Percentiles rank a stretch among this genome's conserved stretches.
Conservation (phyloP, 805 yeast genomes). For the Teunomyces tritomae region DNA sequence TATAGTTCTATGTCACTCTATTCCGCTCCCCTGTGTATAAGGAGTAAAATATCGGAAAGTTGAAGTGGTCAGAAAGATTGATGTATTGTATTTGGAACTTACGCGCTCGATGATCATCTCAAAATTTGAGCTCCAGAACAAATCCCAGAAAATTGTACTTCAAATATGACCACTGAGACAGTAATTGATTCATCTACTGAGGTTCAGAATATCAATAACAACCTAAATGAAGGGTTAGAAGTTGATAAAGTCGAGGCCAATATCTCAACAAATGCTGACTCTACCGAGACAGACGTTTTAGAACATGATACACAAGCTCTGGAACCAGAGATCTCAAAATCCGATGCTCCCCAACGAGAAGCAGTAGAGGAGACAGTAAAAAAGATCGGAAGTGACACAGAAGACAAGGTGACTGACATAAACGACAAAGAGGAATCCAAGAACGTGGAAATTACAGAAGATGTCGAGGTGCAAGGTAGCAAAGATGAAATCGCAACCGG, state of each 20-base stretch:
- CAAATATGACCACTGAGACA: background rate
- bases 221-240: background rate
- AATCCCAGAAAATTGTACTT: background rate
- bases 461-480: background rate
- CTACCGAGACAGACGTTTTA: too few species aligned
- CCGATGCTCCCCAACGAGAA: too few species aligned
- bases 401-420: background rate
- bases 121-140: background rate
- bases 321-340: too few species aligned
- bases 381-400: too few species aligned
- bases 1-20: too few species aligned
- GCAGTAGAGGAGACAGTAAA: too few species aligned
- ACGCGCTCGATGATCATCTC: constrained; percentile 6
- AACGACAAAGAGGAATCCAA: background rate
- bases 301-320: too few species aligned
- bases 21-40: too few species aligned
- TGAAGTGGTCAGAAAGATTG: background rate
- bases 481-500: background rate
- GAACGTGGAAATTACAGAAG: background rate
- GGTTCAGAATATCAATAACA: background rate
- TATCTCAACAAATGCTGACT: too few species aligned
- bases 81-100: background rate
- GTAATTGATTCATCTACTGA: background rate
- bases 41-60: too few species aligned
- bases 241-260: background rate